phyloP scores from a whole-genome alignment of 306 rosid genomes.

The Castanea mollissima region DNA sequence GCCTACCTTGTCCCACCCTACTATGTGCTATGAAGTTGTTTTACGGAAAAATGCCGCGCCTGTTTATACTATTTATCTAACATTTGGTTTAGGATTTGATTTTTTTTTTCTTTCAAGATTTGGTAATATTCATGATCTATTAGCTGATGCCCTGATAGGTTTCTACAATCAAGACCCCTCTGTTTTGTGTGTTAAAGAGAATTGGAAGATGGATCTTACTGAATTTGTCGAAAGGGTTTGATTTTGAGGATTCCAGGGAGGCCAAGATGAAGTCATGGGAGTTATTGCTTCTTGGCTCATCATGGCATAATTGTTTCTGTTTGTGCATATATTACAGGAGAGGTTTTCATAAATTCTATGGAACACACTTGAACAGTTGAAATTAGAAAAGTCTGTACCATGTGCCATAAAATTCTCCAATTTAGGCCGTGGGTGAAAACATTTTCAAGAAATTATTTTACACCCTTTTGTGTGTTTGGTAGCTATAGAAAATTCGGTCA shows the following conservation, averaged over 20 bases:
- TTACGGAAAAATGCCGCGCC: too few relatives aligned
- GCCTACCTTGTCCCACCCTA: too few relatives aligned
- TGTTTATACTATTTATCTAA: neutral
- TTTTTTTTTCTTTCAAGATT: neutral
- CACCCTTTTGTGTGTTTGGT: too few relatives aligned
- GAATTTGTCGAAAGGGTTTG: constrained; percentile 42
- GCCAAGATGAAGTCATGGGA: constrained; percentile 64
- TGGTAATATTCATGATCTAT: neutral
- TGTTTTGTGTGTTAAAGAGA: constrained; percentile 20
- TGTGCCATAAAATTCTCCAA: too few relatives aligned
- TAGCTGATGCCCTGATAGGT: constrained; percentile 2
- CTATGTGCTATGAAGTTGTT: too few relatives aligned
- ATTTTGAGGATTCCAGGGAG: constrained; percentile 54
- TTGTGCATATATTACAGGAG: constrained; percentile 82
- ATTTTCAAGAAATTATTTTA: too few relatives aligned
- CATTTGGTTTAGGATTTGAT: neutral
- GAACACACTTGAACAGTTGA: too few relatives aligned
- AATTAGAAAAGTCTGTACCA: too few relatives aligned
- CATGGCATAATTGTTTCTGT: constrained; percentile 72
- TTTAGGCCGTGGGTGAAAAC: too few relatives aligned
- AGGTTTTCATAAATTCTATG: constrained; percentile 57
- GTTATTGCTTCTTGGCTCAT: constrained; percentile 67
- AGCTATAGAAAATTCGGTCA: too few relatives aligned
- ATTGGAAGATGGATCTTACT: constrained; percentile 45
- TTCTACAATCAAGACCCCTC: constrained; percentile 7